Base-by-base conservation (phyloP, 2,329 filamentous ascomycete species). In the Aureobasidium leucospermi region DNA sequence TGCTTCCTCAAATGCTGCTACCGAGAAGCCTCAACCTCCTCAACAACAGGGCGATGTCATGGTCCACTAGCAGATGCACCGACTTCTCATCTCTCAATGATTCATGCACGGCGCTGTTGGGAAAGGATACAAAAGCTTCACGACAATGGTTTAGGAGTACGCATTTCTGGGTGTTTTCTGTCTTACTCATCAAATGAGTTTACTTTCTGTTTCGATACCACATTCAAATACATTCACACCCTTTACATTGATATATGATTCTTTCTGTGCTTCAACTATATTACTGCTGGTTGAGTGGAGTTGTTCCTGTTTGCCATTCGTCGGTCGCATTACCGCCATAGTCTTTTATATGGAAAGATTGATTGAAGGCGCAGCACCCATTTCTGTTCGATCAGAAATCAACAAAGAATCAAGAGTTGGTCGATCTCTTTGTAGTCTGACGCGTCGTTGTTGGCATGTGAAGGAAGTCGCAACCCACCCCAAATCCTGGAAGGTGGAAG, bases 11-110 rank as follows among this genome's bases (percentile, higher is more conserved):
- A 28, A 45, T 51, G 32, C 34, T 15, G 48, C 56, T 5, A 29
- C 53, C 15, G 55, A 42, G 29, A 41, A 39, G 56, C 34, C 16
- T 11, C 59, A 48, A 56, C 49, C 55, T 41, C 32, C 34, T 29
- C 56, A 60, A 52, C 57, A 48, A n/a, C 61, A 63, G 47, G 45
- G 57, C 23, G 62, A 64, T 56, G 62, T 64, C 43, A 64, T 64
- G 62, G 62, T 64, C 29, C 62, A 64, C 56, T 64, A 58, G 58
- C 36, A 16, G 57, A 55, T 43, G 51, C 28, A 34, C 51, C 38
- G 6, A 41, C 34, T 48, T 34, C 32, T 48, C 41, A 19, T 58
- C 34, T 46, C 41, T 56, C 29, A 10, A 56, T 56, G 52, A 56
- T 56, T 56, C 52, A 56, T 38, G 52, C 52, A 56, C 41, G 41